A percentile compares a stretch with the other conserved stretches of the same genome.
phyloP scores from a whole-genome alignment of 1,284 basidiomycete genomes.

The Anthracocystis setariae region DNA sequence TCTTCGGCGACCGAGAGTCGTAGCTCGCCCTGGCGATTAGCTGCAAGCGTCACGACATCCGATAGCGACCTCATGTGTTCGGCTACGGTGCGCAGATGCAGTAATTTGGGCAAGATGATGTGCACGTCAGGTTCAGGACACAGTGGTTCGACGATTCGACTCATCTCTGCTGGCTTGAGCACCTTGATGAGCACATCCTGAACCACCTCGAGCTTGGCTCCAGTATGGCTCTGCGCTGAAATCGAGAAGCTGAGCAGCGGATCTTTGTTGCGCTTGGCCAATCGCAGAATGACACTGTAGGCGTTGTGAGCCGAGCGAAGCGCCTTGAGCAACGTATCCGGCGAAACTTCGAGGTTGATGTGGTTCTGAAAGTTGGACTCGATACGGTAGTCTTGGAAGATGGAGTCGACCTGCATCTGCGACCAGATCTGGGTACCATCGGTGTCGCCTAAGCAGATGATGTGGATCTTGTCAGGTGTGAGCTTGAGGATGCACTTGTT shows the following conservation, averaged over 20 bases:
- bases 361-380: constrained; percentile 67
- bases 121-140: constrained; percentile 65
- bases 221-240: constrained; percentile 51
- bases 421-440: constrained; percentile 67
- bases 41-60: constrained; percentile 53
- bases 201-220: constrained; percentile 58
- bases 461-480: constrained; percentile 58
- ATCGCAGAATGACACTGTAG: constrained; percentile 57
- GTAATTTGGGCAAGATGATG: constrained; percentile 62
- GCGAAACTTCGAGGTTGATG: constrained; percentile 67
- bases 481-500: constrained; percentile 65
- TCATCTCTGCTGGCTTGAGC: constrained; percentile 63
- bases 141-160: constrained; percentile 63
- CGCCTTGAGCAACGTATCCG: constrained; percentile 64
- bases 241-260: constrained; percentile 65
- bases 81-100: constrained; percentile 59
- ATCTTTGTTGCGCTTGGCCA: constrained; percentile 63
- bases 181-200: constrained; percentile 67
- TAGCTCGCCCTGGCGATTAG: constrained; percentile 56
- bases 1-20: constrained; percentile 45
- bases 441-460: constrained; percentile 63
- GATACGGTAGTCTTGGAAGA: constrained; percentile 61
- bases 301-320: constrained; percentile 59
- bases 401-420: constrained; percentile 57
- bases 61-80: constrained; percentile 65